Base-by-base conservation (phyloP, 2,329 filamentous ascomycete species). In the Trichoderma oligosporum region DNA sequence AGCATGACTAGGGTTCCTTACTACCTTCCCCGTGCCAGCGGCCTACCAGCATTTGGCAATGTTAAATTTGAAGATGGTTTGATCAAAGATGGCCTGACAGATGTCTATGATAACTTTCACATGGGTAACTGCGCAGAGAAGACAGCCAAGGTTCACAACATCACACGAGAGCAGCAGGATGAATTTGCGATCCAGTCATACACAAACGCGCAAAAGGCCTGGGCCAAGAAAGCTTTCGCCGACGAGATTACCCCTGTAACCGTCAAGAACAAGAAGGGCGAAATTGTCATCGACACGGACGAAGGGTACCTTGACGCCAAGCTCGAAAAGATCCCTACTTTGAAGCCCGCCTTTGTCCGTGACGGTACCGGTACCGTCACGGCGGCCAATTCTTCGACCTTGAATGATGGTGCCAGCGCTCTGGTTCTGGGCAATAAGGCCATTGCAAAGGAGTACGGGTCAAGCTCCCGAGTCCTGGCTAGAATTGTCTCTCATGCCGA, bases 51-150 rank as follows among this genome's bases (percentile, higher is more conserved):
- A 0, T 97, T 97, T 67, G 94, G 94, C 31, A 85, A 96, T 66
- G 79, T 94, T 64, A 88, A 88, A 73, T 77, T 96, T 73, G 88
- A 96, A 72, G 94, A 99, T 68, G 94, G 93, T 0, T 75, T 99
- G 66, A 88, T 97, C 70, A 94, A 94, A 73, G 94, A 99, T 68
- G 94, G 94, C 0, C 76, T 99, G 60, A 96, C 91, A 78, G 94
- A 99, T 70, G 93, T 96, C 12, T 99, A 97, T 74, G 91, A 96
- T 71, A 84, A 96, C 70, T 88, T 97, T 68, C 94, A 97, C 74
- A 99, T 99, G 94, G 94, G 94, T 41, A 91, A 94, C 66, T 99
- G 94, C 70, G 92, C 92, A 14, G 94, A 99, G 77, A 90, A 87
- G 64, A 97, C 93, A 1, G 94, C 89, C 46, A 96, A 96, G 79